Evolutionary conservation across 306 rosid genomes (phyloP).

Genomic region (Heteromeles arbutifolia): DNA sequence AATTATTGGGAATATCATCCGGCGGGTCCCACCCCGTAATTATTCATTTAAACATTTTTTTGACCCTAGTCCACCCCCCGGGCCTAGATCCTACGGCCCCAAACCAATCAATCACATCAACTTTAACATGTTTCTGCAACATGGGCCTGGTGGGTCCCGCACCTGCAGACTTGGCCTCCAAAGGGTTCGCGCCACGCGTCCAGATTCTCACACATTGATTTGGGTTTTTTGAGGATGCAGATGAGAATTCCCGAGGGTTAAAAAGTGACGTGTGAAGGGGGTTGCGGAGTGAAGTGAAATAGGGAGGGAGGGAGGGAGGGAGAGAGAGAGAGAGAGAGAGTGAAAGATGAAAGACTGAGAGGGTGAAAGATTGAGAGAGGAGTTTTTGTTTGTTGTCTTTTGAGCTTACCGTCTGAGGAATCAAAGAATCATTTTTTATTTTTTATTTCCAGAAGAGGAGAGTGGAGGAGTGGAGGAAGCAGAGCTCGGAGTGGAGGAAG

Average conservation of each 20-base stretch:
- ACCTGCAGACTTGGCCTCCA: not conserved
- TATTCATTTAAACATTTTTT: not conserved
- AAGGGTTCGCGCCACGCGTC: slow-evolving; percentile 4
- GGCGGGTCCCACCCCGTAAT: slow-evolving; percentile 22
- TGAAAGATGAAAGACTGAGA: too few species aligned
- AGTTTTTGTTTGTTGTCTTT: not conserved
- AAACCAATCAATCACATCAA: not conserved
- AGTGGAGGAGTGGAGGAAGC: too few species aligned
- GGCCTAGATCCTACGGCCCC: slow-evolving; percentile 14
- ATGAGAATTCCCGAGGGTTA: slow-evolving; percentile 6
- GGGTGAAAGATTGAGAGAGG: not conserved
- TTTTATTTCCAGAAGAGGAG: not conserved
- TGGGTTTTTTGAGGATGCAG: not conserved
- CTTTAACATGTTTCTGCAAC: not conserved
- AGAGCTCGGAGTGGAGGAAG: not conserved
- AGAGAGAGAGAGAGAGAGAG: too few species aligned
- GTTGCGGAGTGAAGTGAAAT: slow-evolving; percentile 9
- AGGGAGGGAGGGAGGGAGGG: not conserved
- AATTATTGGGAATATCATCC: slow-evolving; percentile 58
- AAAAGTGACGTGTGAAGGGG: not conserved
- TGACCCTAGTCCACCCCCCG: not conserved
- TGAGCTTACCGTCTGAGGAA: slow-evolving; percentile 31
- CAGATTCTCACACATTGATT: not conserved
- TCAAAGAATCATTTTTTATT: slow-evolving; percentile 40
- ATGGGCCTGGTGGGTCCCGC: not conserved